Evolutionary conservation across 208 protist species (phyloP).

Genomic region (Trypanosoma grayi): DNA sequence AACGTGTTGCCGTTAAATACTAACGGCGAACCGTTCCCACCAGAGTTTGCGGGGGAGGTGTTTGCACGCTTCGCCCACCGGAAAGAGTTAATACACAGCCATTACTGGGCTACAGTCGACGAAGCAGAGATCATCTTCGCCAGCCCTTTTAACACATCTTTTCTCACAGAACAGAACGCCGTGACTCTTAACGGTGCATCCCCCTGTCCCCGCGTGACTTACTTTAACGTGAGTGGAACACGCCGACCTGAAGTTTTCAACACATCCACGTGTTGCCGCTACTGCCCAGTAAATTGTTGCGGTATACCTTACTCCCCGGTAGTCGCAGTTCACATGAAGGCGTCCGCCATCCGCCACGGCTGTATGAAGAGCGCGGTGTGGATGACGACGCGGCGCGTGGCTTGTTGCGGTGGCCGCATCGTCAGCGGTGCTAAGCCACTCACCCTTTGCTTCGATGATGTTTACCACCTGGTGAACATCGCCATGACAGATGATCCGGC

Average conservation of each 20-base stretch:
- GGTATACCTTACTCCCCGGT: constrained; percentile 39
- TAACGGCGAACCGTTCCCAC: constrained; percentile 64
- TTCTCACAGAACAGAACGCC: constrained; percentile 24
- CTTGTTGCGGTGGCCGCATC: constrained; percentile 5
- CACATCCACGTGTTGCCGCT: constrained; percentile 40
- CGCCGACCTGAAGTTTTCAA: constrained; percentile 33
- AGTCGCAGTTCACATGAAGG: constrained; percentile 57
- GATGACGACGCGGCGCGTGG: constrained; percentile 35
- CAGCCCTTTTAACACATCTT: constrained; percentile 31
- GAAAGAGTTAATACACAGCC: constrained; percentile 2
- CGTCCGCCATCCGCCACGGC: constrained; percentile 39
- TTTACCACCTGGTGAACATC: constrained; percentile 40
- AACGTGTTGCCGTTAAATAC: constrained; percentile 38
- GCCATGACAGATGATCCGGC: constrained; percentile 25
- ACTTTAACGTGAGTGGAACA: constrained; percentile 58
- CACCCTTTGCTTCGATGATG: not conserved
- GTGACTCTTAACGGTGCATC: constrained; percentile 7
- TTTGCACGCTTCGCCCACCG: constrained; percentile 14
- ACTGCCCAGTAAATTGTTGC: constrained; percentile 57
- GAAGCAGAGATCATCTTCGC: constrained; percentile 58
- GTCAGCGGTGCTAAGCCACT: constrained; percentile 22
- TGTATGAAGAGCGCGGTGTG: constrained; percentile 52
- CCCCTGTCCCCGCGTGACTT: constrained; percentile 13
- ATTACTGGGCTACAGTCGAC: constrained; percentile 62
- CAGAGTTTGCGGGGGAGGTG: constrained; percentile 22